phyloP scores from a whole-genome alignment of 78 protist genomes.

The Isochrysis galbana region DNA sequence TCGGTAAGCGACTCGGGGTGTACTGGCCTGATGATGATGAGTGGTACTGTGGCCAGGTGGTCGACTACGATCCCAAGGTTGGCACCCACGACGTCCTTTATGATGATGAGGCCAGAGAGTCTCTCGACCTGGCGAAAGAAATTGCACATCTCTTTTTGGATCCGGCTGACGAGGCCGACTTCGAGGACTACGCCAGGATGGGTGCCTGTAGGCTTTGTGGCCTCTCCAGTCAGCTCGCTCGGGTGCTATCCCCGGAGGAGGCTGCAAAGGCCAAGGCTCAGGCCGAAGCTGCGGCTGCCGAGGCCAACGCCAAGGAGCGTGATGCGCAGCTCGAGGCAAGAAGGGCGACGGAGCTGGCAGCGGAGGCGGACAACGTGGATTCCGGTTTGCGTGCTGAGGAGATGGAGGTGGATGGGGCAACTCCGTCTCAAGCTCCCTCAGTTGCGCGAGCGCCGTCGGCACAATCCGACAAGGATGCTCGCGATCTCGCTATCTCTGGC shows the following conservation, averaged over 20 bases:
- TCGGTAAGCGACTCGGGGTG: neutral
- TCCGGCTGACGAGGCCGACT: neutral
- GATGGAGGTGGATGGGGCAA: neutral
- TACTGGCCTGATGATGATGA: neutral
- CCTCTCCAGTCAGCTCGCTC: neutral
- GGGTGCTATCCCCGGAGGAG: neutral
- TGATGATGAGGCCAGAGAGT: neutral
- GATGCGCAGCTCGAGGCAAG: neutral
- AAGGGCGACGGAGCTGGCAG: neutral
- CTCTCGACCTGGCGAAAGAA: neutral
- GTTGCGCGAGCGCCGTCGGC: neutral
- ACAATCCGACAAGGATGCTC: neutral
- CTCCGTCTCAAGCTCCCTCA: no score
- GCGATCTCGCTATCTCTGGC: neutral
- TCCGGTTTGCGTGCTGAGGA: neutral
- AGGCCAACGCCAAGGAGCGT: neutral
- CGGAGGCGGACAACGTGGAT: neutral
- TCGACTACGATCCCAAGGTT: neutral
- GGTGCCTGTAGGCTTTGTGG: neutral
- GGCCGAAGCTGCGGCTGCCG: neutral
- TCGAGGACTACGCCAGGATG: neutral
- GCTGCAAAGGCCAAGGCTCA: neutral
- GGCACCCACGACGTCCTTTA: neutral
- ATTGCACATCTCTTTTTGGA: neutral
- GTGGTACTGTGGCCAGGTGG: neutral